These are phyloP conservation scores for Colletotrichum brevisporum DNA, from an alignment of 2,329 filamentous ascomycete genomes.

Conservation along the genomic window DNA sequence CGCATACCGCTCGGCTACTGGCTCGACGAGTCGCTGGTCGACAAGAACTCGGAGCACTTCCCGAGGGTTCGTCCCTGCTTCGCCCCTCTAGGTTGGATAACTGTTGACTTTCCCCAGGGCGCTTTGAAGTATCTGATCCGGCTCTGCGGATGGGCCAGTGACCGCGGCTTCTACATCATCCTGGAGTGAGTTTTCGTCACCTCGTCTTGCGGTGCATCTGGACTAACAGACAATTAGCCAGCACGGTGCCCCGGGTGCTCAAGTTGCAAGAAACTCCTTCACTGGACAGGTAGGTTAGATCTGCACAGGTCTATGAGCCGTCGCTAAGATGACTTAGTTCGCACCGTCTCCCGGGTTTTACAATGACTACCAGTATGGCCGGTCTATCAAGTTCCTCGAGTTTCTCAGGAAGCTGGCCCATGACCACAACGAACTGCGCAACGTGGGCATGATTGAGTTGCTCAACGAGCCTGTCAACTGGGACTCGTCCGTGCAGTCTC, in stretches of 20 bases:
- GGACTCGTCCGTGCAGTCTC: conserved; percentile 47
- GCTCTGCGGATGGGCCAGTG: conserved; percentile 62
- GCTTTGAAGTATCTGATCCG: conserved; percentile 61
- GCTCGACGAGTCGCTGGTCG: conserved; percentile 65
- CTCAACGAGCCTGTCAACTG: conserved; percentile 69
- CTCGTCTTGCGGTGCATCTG: neutral
- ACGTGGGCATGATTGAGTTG: conserved; percentile 71
- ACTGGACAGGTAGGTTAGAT: conserved; percentile 56
- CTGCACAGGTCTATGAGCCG: rapidly evolving
- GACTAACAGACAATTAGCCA: conserved; percentile 44
- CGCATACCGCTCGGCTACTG: conserved; percentile 70
- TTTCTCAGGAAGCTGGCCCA: conserved; percentile 69
- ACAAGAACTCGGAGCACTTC: conserved; percentile 63
- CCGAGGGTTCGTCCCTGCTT: conserved; percentile 47
- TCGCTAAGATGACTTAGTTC: conserved; percentile 34
- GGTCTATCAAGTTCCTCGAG: conserved; percentile 67
- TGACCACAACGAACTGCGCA: conserved; percentile 61
- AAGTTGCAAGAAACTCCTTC: conserved; percentile 60
- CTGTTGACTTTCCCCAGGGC: conserved; percentile 48
- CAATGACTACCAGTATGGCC: conserved; percentile 67
- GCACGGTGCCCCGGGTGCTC: conserved; percentile 66
- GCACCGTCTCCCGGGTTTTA: conserved; percentile 65
- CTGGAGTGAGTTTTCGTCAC: conserved; percentile 52
- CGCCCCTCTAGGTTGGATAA: rapidly evolving
- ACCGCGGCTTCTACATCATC: conserved; percentile 66